phyloP scores from a whole-genome alignment of 148 eudicot species.

The Hydrangea macrophylla region DNA sequence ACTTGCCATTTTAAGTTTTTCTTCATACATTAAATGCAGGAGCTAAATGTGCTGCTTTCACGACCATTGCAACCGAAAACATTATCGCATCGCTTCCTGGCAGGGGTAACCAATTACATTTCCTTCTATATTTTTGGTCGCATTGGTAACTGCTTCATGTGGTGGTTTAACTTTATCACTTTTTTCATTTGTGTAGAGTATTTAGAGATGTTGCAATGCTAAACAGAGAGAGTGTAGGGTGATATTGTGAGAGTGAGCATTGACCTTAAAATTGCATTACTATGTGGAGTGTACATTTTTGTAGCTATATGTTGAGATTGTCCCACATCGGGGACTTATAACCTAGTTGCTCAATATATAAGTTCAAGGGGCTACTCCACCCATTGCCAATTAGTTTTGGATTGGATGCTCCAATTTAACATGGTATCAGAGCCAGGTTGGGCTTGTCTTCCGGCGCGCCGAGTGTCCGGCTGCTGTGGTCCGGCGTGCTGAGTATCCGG shows the following conservation, averaged over 20 bases:
- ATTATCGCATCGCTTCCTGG: conserved; percentile 84
- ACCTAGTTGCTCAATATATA: too few relatives aligned
- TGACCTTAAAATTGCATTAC: not conserved
- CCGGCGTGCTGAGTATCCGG: too few relatives aligned
- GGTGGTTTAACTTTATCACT: not conserved
- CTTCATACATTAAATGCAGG: conserved; percentile 45
- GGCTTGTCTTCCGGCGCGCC: too few relatives aligned
- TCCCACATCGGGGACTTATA: too few relatives aligned
- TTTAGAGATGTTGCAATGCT: not conserved
- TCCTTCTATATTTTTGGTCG: not conserved
- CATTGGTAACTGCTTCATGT: not conserved
- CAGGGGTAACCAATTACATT: conserved; percentile 59
- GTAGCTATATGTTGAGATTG: not conserved
- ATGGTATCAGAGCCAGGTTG: too few relatives aligned
- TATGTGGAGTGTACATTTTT: not conserved
- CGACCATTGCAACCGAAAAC: conserved; percentile 89
- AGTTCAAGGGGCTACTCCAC: too few relatives aligned
- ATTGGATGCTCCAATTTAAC: too few relatives aligned
- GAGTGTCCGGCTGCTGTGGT: too few relatives aligned
- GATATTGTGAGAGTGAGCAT: too few relatives aligned
- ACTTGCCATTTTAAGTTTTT: not conserved
- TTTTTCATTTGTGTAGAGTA: not conserved
- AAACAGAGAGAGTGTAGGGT: not conserved
- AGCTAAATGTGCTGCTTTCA: conserved; percentile 59
- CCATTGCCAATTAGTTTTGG: too few relatives aligned